phyloP scores from a whole-genome alignment of 306 rosid genomes.

The Abrus pulchellus region DNA sequence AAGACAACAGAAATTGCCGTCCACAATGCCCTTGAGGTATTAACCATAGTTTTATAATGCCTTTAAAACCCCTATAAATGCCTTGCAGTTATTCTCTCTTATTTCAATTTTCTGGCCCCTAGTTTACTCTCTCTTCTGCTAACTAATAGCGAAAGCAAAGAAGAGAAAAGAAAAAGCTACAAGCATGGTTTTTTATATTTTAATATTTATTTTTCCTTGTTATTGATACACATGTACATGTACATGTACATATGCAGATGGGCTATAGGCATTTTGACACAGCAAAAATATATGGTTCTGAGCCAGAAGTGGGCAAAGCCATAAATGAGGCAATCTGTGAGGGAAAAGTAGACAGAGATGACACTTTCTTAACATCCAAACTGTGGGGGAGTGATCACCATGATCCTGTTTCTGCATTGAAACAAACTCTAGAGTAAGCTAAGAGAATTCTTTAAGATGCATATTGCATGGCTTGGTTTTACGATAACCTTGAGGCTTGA shows the following conservation, averaged over 20 bases:
- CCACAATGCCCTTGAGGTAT: slow-evolving; percentile 83
- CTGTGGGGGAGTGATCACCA: slow-evolving; percentile 95
- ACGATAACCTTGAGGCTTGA: neutral
- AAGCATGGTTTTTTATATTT: slow-evolving; percentile 3
- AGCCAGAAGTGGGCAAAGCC: slow-evolving; percentile 78
- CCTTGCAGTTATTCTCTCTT: neutral
- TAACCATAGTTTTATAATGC: neutral
- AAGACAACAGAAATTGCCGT: slow-evolving; percentile 70
- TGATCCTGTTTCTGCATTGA: slow-evolving; percentile 87
- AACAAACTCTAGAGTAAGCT: slow-evolving; percentile 69
- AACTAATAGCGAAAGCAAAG: neutral
- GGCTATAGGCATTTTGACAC: slow-evolving; percentile 95
- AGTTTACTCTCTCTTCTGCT: neutral
- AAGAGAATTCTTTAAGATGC: neutral
- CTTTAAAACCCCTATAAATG: neutral
- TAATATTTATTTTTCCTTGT: neutral
- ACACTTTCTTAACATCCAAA: slow-evolving; percentile 84
- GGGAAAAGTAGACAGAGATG: slow-evolving; percentile 62
- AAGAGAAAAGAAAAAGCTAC: neutral
- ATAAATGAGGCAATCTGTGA: slow-evolving; percentile 60
- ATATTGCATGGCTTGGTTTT: neutral
- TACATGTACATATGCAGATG: slow-evolving; percentile 59
- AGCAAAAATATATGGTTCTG: slow-evolving; percentile 88
- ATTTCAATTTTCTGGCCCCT: neutral
- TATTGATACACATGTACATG: neutral